Evolutionary conservation across 2,329 filamentous ascomycete genomes (phyloP), one percentile per base, ranked within the genome.

Genomic region (Aphanocladium album): DNA sequence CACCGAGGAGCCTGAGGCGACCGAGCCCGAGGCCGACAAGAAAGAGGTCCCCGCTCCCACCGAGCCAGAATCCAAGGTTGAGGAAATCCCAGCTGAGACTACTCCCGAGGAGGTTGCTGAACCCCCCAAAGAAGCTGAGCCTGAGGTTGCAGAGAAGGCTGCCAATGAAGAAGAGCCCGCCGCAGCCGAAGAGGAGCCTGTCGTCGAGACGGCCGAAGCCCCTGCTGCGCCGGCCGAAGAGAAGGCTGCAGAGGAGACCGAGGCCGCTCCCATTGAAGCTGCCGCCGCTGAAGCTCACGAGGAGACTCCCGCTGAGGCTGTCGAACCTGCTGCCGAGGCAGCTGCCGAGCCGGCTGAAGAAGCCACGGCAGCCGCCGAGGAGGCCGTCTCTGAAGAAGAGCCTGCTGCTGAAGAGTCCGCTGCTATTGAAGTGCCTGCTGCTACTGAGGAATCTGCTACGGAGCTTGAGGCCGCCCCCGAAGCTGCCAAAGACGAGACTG

Each of bases 361-460:
- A n/a, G 23, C 50, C 12, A 23, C 9, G 21, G n/a, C 47, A 30
- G 57, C 21, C 49, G 50, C 43, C 57, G 63, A 49, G 56, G 51
- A 53, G 51, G 33, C 33, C 12, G 33, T 35, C 12, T 6, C 33
- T 35, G 12, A 35, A 12, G 33, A 6, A 6, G 33, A 35, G 33
- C 33, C 33, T 35, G 33, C 12, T 6, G 33, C 33, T 35, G 33
- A n/a, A n/a, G n/a, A n/a, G n/a, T n/a, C n/a, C n/a, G n/a, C n/a
- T n/a, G n/a, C n/a, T n/a, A n/a, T n/a, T n/a, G n/a, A n/a, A n/a
- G 54, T 19, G 65, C 63, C 33, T 64, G 65, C 35, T 41, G 56
- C 12, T 50, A 25, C 56, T 19, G 46, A 41, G 35, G 45, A 8
- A 37, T 65, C 56, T 55, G 65, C 52, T 59, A 67, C 37, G 69